These are phyloP conservation scores for Misopates orontium DNA, from an alignment of 257 asterid species.

Conservation along the genomic window DNA sequence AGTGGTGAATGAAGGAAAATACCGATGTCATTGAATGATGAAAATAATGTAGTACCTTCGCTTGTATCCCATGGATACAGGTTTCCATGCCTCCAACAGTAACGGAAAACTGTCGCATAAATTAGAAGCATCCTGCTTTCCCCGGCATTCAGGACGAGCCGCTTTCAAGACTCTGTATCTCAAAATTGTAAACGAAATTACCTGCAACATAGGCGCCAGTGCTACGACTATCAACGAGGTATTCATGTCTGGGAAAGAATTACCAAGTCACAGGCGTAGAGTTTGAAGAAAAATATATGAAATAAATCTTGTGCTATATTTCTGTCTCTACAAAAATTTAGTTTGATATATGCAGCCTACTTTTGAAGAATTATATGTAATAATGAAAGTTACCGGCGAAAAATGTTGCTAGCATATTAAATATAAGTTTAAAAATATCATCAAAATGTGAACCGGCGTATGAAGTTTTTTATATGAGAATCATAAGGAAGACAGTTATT, in stretches of 20 bases:
- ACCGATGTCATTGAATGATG: background rate
- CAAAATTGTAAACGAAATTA: constrained; percentile 68
- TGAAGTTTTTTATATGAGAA: background rate
- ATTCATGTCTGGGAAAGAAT: constrained; percentile 12
- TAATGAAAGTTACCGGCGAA: background rate
- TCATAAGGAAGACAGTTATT: background rate
- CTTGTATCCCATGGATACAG: constrained; percentile 89
- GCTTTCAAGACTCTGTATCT: constrained; percentile 73
- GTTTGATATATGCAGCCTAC: background rate
- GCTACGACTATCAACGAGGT: background rate
- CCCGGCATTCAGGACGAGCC: constrained; percentile 38
- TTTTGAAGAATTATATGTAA: background rate
- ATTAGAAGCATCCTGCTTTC: constrained; percentile 32
- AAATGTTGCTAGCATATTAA: no score
- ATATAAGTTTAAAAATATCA: background rate
- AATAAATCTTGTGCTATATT: background rate
- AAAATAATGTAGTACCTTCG: constrained; percentile 52
- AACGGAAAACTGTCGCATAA: constrained; percentile 29
- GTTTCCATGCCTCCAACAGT: constrained; percentile 89
- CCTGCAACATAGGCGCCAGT: constrained; percentile 48
- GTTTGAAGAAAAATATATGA: constrained; percentile 3
- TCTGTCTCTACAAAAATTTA: background rate
- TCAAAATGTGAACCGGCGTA: background rate
- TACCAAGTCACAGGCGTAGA: constrained; percentile 1
- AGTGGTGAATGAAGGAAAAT: background rate